Evolutionary conservation across 257 asterid genomes (phyloP).

Genomic region (Solanum ossicruentum): DNA sequence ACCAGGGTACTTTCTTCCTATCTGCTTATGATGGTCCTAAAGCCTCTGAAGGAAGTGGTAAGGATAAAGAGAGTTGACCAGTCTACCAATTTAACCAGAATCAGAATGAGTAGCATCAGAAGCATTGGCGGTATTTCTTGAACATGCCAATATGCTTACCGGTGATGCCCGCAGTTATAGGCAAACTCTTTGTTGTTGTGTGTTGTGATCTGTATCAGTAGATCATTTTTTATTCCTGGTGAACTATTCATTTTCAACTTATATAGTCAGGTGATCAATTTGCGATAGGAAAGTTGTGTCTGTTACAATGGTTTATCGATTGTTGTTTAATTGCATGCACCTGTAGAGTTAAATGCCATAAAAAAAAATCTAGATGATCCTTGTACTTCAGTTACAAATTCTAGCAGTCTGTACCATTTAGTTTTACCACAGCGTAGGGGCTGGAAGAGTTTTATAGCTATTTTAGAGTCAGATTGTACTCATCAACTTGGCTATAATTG

Average conservation of each 20-base stretch:
- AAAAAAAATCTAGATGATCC: not conserved
- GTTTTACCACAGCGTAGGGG: not conserved
- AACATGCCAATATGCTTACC: constrained; percentile 4
- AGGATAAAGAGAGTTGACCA: constrained; percentile 38
- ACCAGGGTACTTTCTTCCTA: constrained; percentile 57
- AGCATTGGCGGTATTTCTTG: constrained; percentile 3
- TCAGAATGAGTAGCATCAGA: constrained; percentile 3
- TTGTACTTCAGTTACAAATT: not conserved
- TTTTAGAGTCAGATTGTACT: not conserved
- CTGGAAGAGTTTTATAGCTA: not conserved
- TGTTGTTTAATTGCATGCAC: not conserved
- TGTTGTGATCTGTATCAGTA: not conserved
- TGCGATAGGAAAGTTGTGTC: not conserved
- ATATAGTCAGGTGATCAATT: not conserved
- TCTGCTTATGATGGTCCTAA: constrained; percentile 45
- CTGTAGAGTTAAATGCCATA: not conserved
- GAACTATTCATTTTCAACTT: not conserved
- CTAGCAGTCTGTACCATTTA: not conserved
- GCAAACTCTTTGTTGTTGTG: not conserved
- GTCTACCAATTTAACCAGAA: constrained; percentile 1
- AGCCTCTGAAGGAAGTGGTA: constrained; percentile 38
- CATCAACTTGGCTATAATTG: not conserved
- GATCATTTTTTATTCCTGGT: not conserved
- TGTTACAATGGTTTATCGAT: not conserved
- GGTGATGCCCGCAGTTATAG: not conserved